Evolutionary conservation across 2,329 filamentous ascomycete species (phyloP).

Genomic region (Aspergillus proliferans): DNA sequence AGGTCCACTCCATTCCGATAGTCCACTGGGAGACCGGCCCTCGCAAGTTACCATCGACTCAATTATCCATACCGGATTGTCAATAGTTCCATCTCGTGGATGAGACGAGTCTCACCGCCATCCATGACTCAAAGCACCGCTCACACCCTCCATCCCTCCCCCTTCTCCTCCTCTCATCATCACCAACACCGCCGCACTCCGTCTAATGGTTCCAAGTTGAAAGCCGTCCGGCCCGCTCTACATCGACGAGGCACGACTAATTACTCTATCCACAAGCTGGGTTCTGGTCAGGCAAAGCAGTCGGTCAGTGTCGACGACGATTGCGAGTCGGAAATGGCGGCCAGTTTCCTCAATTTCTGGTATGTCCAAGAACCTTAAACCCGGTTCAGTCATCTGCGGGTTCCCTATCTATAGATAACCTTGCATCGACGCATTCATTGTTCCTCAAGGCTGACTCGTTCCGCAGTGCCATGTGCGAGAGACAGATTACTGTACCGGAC

Average conservation of each 20-base stretch:
- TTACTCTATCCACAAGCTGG: slow-evolving; percentile 28
- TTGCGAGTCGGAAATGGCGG: slow-evolving; percentile 33
- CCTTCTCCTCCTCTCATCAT: slow-evolving; percentile 6
- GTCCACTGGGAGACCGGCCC: not conserved
- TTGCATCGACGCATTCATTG: slow-evolving; percentile 7
- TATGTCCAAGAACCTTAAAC: slow-evolving; percentile 20
- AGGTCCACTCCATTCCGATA: too few relatives aligned
- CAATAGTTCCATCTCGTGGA: slow-evolving; percentile 3
- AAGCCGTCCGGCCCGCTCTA: slow-evolving; percentile 23
- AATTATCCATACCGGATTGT: too few relatives aligned
- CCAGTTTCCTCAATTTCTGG: slow-evolving; percentile 43
- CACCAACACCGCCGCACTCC: slow-evolving; percentile 26
- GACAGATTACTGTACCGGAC: slow-evolving; percentile 57
- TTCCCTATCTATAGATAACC: slow-evolving; percentile 8
- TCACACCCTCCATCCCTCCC: slow-evolving; percentile 4
- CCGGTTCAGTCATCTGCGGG: slow-evolving; percentile 7
- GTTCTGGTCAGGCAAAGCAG: slow-evolving; percentile 20
- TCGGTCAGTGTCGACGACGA: slow-evolving; percentile 18
- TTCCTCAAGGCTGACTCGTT: slow-evolving; percentile 22
- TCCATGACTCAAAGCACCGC: slow-evolving; percentile 29
- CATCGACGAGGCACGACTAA: slow-evolving; percentile 30
- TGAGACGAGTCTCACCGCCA: slow-evolving; percentile 27
- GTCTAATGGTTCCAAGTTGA: slow-evolving; percentile 28
- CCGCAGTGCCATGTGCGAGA: slow-evolving; percentile 57
- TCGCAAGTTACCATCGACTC: slow-evolving; percentile 12